Base-by-base conservation (phyloP, 495 filamentous ascomycete genomes). In the Aspergillus kassunensis region DNA sequence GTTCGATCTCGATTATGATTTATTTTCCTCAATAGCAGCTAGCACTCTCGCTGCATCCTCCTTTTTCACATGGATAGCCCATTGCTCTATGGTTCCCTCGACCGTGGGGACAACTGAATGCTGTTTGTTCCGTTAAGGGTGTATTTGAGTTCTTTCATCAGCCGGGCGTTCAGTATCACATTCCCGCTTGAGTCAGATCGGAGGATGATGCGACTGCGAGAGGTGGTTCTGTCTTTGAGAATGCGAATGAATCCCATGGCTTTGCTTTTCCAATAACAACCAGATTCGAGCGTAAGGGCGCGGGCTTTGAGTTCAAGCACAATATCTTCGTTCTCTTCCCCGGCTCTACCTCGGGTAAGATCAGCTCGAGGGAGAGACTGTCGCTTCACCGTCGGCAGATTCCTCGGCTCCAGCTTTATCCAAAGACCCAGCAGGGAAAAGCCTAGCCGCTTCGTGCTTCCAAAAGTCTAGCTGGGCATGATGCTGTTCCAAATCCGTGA, bases 311-410 rank as follows among this genome's bases (percentile, higher is more conserved):
- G 74, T 54, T 88, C 81, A 58, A 82, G 77, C 5, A 87, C 56
- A 18, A 82, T 69, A 24, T 76, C 71, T 60, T 91, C 88, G 51
- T 89, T 73, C 60, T 89, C 86, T 62, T 90, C 87, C 7, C 85
- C 87, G 37, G 80, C 80, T 20, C 83, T 79, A 50, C 76, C 75
- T 39, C 73, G 69, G 44, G 81, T 78, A 55, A 89, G 75, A 64
- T 85, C 79, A 46, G 87, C 76, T 37, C 76, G 65, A 11, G 68
- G 62, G 42, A 78, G 73, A 41, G 77, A 68, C 56, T 79, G 68
- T 65, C 20, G 76, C 79, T 13, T 81, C 80, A 39, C 79, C 80
- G 46, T 74, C 68, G 34, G 67, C 74, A 19, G 80, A 75, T 47
- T 75, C 72, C 33, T 83, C 83, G 2, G 82, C 83, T 12, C 83